Conservation (phyloP, 441 rosid species). For the Croton laevigatus region DNA sequence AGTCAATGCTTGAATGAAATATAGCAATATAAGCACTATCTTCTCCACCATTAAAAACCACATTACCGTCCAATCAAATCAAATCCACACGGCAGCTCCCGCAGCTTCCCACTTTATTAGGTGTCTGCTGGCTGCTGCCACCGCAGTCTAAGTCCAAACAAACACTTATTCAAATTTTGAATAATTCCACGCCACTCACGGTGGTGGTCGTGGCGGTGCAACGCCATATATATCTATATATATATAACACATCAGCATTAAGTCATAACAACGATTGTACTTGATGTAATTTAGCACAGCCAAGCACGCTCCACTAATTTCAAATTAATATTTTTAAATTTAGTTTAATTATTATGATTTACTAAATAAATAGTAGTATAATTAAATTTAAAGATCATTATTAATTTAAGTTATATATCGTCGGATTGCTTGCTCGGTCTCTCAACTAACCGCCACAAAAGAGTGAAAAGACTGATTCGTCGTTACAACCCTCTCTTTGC, state of each 20-base stretch:
- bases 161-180: neutral
- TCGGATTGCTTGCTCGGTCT: neutral
- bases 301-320: neutral
- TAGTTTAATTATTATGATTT: too few relatives aligned
- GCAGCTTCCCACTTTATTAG: neutral
- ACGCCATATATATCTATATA: too few relatives aligned
- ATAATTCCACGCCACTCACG: neutral
- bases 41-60: too few relatives aligned
- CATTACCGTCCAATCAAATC: neutral
- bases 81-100: neutral
- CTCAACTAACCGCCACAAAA: constrained; percentile 12
- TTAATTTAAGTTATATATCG: too few relatives aligned
- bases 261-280: neutral
- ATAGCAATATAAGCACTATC: neutral
- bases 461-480: constrained; percentile 14
- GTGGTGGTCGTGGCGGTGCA: neutral
- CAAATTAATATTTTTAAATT: neutral
- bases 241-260: neutral
- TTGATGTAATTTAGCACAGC: neutral
- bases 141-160: too few relatives aligned
- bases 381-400: too few relatives aligned
- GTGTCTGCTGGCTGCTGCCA: neutral
- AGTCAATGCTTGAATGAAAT: neutral
- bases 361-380: too few relatives aligned
- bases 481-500: neutral